These are phyloP conservation scores for Tricholoma matsutake DNA, from an alignment of 768 basidiomycete species.

Conservation along the genomic window DNA sequence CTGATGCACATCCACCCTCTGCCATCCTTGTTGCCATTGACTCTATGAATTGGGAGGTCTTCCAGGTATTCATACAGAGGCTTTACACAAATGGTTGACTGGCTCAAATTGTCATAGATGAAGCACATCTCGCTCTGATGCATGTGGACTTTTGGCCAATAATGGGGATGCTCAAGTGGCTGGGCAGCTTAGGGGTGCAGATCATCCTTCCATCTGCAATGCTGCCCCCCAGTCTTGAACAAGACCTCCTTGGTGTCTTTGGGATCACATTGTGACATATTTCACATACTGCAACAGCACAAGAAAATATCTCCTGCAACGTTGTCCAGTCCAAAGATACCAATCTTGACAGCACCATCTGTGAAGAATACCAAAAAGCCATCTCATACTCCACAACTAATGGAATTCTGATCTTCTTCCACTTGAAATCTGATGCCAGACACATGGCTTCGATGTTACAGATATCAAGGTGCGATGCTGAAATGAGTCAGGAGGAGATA, in stretches of 20 bases:
- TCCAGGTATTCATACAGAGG: background rate
- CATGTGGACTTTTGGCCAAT: constrained; percentile 11
- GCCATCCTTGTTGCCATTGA: constrained; percentile 10
- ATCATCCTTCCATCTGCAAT: constrained; percentile 14
- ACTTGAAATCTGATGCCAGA: too few relatives aligned
- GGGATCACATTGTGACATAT: constrained; percentile 1
- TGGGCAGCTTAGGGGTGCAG: constrained; percentile 5
- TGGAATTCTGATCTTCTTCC: too few relatives aligned
- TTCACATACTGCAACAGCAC: background rate
- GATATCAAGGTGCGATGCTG: too few relatives aligned
- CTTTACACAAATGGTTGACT: background rate
- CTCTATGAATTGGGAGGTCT: background rate
- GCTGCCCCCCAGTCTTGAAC: constrained; percentile 9
- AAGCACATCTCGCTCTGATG: constrained; percentile 12
- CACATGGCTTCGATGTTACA: too few relatives aligned
- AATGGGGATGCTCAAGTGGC: constrained; percentile 10
- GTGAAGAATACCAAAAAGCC: background rate
- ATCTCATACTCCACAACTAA: too few relatives aligned
- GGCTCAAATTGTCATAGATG: constrained; percentile 13
- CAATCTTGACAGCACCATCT: too few relatives aligned
- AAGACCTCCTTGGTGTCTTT: background rate
- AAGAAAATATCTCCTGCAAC: background rate
- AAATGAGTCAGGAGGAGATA: too few relatives aligned
- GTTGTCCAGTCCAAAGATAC: background rate
- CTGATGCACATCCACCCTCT: background rate